phyloP scores from a whole-genome alignment of 345 rosid species.

The Linum trigynum region DNA sequence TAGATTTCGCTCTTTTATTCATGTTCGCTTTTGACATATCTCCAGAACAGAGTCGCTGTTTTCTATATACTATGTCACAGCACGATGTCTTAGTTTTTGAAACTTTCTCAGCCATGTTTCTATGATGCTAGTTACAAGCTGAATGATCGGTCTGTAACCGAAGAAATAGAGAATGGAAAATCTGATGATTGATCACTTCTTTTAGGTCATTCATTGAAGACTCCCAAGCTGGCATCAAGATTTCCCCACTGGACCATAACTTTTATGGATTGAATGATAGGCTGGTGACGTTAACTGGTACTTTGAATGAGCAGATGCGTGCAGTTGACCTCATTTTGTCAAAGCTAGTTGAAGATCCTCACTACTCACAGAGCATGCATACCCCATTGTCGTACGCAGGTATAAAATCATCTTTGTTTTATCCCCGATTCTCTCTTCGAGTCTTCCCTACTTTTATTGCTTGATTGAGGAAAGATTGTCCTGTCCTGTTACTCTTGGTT shows the following conservation, averaged over 20 bases:
- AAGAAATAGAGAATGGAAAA: slow-evolving; percentile 5
- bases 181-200: slow-evolving; percentile 16
- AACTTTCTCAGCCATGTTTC: slow-evolving; percentile 5
- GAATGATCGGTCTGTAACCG: not conserved
- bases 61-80: too few species aligned
- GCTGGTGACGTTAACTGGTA: slow-evolving; percentile 81
- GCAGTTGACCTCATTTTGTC: slow-evolving; percentile 81
- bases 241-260: slow-evolving; percentile 81
- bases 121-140: not conserved
- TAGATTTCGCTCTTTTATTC: too few species aligned
- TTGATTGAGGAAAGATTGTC: not conserved
- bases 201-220: slow-evolving; percentile 90
- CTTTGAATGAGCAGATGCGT: slow-evolving; percentile 81
- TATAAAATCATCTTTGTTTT: slow-evolving; percentile 16
- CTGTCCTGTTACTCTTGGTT: not conserved
- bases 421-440: not conserved
- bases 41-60: too few species aligned
- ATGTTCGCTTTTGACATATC: too few species aligned
- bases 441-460: not conserved
- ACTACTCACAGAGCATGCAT: slow-evolving; percentile 69
- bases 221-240: slow-evolving; percentile 91
- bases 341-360: slow-evolving; percentile 80
- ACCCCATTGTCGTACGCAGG: slow-evolving; percentile 91
- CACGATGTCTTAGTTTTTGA: too few species aligned
- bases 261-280: slow-evolving; percentile 86